These are phyloP conservation scores for Tetragonia tetragonoides DNA, from an alignment of 148 eudicot species.

Conservation along the genomic window DNA sequence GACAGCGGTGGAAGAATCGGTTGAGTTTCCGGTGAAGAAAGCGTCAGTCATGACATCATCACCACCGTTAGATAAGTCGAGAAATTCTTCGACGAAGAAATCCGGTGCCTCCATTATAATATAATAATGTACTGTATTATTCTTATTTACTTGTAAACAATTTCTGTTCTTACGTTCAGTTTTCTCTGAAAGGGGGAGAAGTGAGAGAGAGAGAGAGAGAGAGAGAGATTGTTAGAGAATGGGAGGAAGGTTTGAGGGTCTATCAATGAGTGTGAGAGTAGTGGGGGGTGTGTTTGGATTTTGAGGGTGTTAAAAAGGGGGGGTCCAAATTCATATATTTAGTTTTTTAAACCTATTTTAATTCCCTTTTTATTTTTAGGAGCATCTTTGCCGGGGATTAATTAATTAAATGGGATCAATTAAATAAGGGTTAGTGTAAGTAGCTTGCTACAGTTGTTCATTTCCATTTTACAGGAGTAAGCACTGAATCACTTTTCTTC, in stretches of 20 bases:
- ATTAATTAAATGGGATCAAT: not conserved
- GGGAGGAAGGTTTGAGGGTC: slow-evolving; percentile 19
- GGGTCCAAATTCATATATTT: slow-evolving; percentile 24
- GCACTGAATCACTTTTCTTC: not conserved
- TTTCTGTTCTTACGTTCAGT: not conserved
- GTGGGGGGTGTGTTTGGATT: slow-evolving; percentile 34
- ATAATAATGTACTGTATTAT: too few species aligned
- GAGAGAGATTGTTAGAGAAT: slow-evolving; percentile 20
- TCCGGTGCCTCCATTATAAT: slow-evolving; percentile 48
- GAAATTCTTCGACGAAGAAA: slow-evolving; percentile 60
- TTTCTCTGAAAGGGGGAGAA: not conserved
- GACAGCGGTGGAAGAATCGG: slow-evolving; percentile 53
- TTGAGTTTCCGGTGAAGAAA: slow-evolving; percentile 53
- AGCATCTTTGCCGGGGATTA: slow-evolving; percentile 2
- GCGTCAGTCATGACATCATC: slow-evolving; percentile 67
- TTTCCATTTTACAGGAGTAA: not conserved
- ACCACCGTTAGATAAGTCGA: slow-evolving; percentile 75
- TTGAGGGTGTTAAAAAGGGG: slow-evolving; percentile 40
- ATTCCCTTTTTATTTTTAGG: not conserved
- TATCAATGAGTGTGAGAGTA: not conserved
- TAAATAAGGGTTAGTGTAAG: not conserved
- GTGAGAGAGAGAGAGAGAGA: slow-evolving; percentile 14
- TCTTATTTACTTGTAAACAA: too few species aligned
- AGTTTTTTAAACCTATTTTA: not conserved
- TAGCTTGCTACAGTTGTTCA: slow-evolving; percentile 14